Percentiles rank a stretch among this genome's conserved stretches.
Evolutionary conservation across 192 early-diverging fungal genomes (phyloP).

Genomic region (Entophlyctis luteolus): DNA sequence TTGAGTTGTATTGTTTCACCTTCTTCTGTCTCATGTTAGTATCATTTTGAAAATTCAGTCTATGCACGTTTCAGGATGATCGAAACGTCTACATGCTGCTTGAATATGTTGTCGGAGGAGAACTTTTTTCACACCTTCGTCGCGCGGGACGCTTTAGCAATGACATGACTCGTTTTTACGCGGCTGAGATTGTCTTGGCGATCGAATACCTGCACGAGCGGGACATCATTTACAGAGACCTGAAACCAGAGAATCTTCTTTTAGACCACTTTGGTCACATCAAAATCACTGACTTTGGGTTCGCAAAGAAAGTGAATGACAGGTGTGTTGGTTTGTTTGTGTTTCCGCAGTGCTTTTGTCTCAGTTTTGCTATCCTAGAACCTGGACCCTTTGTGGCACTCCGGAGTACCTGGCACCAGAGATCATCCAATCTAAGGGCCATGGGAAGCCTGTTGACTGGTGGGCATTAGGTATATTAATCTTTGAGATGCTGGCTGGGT

Average conservation of each 20-base stretch:
- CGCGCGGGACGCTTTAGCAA: conserved; percentile 87
- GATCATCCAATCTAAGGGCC: conserved; percentile 95
- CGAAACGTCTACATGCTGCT: conserved; percentile 89
- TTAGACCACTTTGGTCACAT: conserved; percentile 86
- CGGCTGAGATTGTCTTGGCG: conserved; percentile 91
- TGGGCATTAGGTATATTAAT: conserved; percentile 97
- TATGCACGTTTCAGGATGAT: conserved; percentile 95
- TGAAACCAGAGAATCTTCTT: conserved; percentile 83
- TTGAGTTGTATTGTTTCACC: conserved; percentile 10
- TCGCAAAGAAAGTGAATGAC: conserved; percentile 85
- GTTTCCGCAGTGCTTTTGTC: background rate
- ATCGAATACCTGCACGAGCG: conserved; percentile 89
- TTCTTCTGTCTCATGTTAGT: background rate
- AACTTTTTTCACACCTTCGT: conserved; percentile 93
- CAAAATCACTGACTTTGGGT: conserved; percentile 98
- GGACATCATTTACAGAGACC: conserved; percentile 95
- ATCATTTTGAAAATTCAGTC: conserved; percentile 51
- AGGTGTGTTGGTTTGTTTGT: conserved; percentile 44
- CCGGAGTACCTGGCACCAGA: conserved; percentile 94
- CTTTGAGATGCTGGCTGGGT: conserved; percentile 97
- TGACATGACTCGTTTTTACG: conserved; percentile 94
- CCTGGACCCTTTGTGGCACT: conserved; percentile 98
- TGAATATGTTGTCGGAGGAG: conserved; percentile 94
- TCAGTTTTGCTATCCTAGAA: too few species aligned
- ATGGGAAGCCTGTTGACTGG: conserved; percentile 98